Percentiles rank a stretch among this genome's conserved stretches.
Conservation (phyloP, 345 rosid species). For the Eucalyptus globulus region DNA sequence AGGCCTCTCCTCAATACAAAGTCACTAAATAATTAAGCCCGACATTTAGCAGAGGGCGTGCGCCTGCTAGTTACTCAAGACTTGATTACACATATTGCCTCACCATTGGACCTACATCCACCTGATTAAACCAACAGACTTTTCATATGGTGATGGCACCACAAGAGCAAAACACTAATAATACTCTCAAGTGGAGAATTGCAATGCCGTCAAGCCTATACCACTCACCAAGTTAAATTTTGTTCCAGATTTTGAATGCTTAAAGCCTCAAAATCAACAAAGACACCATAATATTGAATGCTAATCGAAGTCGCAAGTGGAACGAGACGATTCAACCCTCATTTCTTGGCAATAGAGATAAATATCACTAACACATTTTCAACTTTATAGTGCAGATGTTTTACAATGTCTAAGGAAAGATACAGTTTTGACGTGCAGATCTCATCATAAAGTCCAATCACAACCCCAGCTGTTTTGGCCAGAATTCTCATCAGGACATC, state of each 20-base stretch:
- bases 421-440: neutral
- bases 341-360: neutral
- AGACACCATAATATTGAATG: neutral
- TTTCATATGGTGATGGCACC: neutral
- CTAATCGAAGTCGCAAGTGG: neutral
- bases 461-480: neutral
- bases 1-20: neutral
- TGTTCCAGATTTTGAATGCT: neutral
- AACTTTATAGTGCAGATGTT: neutral
- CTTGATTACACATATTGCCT: neutral
- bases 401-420: neutral
- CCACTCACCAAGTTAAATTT: neutral
- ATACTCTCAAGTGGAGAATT: neutral
- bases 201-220: neutral
- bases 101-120: neutral
- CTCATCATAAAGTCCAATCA: neutral
- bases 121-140: neutral
- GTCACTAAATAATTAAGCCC: neutral
- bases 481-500: neutral
- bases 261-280: neutral
- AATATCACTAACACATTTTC: neutral
- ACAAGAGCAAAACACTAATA: neutral
- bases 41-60: neutral
- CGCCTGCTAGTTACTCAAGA: neutral
- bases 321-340: neutral